Conservation (phyloP, 208 protist genomes). For the Leishmania turanica region DNA sequence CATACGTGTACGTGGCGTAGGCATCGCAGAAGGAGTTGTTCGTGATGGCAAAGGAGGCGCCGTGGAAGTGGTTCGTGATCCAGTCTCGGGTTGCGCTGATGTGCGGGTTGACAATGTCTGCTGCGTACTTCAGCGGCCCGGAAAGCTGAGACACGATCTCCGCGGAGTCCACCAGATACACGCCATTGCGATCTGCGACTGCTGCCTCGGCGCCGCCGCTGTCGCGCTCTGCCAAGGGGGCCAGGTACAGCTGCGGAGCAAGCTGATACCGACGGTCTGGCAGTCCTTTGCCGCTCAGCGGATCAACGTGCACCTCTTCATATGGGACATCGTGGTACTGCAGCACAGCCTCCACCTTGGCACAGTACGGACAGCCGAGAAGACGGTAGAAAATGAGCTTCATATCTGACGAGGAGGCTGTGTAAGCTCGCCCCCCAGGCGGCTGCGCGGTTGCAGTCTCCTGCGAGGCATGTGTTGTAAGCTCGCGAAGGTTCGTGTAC, state of each 20-base stretch:
- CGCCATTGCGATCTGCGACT: constrained; percentile 6
- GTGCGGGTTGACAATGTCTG: constrained; percentile 49
- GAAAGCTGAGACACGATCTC: constrained; percentile 56
- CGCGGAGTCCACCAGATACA: constrained; percentile 69
- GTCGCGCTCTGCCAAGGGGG: constrained; percentile 15
- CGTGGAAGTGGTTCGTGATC: constrained; percentile 74
- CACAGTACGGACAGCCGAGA: constrained; percentile 85
- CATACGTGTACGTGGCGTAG: constrained; percentile 54
- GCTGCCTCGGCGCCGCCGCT: constrained; percentile 1
- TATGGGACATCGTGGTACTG: constrained; percentile 72
- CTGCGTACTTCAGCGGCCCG: constrained; percentile 50
- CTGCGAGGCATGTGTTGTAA: neutral
- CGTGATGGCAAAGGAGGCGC: constrained; percentile 65
- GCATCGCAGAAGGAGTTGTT: constrained; percentile 70
- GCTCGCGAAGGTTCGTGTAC: constrained; percentile 15
- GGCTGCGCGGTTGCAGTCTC: neutral
- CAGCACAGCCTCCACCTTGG: constrained; percentile 82
- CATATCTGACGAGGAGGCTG: constrained; percentile 33
- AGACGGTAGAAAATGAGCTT: constrained; percentile 69
- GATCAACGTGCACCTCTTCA: constrained; percentile 64
- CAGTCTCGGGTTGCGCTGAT: constrained; percentile 59
- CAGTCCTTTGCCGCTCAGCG: constrained; percentile 63
- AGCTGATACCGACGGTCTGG: constrained; percentile 67
- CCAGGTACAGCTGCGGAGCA: constrained; percentile 74
- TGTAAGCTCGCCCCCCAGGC: constrained; percentile 10